Conservation (phyloP, 805 yeast genomes). For the Pichia insulana region DNA sequence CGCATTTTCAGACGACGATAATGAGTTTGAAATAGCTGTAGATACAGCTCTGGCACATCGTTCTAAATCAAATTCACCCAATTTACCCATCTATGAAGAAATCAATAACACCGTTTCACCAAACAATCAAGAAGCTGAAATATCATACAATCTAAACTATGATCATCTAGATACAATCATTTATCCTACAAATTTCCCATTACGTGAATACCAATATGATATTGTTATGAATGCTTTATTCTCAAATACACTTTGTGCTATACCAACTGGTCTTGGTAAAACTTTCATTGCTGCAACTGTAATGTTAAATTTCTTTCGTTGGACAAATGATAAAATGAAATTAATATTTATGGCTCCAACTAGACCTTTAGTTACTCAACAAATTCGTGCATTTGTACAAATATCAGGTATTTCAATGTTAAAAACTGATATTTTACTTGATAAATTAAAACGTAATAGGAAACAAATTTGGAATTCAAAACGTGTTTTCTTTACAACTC, state of each 20-base stretch:
- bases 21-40: not conserved
- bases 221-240: conserved; percentile 67
- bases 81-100: conserved; percentile 1
- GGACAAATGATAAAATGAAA: conserved; percentile 67
- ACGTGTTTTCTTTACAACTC: conserved; percentile 86
- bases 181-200: conserved; percentile 79
- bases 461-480: conserved; percentile 69
- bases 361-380: conserved; percentile 92
- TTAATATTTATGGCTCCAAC: conserved; percentile 96
- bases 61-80: too few species aligned
- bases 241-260: conserved; percentile 73
- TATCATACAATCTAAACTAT: conserved; percentile 40
- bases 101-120: not conserved
- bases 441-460: conserved; percentile 46
- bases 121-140: not conserved
- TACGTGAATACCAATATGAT: conserved; percentile 82
- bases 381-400: conserved; percentile 83
- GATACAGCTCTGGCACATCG: not conserved
- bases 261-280: conserved; percentile 97
- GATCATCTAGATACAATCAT: conserved; percentile 40
- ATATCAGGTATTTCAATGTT: conserved; percentile 74
- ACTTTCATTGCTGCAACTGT: conserved; percentile 93
- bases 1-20: not conserved
- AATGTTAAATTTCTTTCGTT: conserved; percentile 79
- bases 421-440: conserved; percentile 70